Base-by-base conservation (phyloP, 768 basidiomycete genomes). In the Boletus rex-veris region DNA sequence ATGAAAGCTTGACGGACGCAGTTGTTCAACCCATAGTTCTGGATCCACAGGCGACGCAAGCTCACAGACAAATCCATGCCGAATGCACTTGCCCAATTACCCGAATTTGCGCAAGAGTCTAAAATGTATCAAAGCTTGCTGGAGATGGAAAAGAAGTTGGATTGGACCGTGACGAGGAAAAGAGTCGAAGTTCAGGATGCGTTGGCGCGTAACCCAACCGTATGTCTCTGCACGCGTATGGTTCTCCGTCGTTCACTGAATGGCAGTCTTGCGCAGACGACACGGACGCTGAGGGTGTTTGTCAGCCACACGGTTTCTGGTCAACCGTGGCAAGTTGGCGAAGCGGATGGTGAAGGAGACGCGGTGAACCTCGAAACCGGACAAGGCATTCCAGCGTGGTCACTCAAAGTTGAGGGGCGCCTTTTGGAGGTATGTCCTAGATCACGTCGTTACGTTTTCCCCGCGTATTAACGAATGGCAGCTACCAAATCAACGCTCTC, bases 161-260 rank as follows among this genome's bases (percentile, higher is more conserved):
- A 98, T 70, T 97, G 95, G 95, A 95, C 92, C 4, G 88, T 95
- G 78, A 85, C 84, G 66, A 78, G 95, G 67, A 96, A 96, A 72
- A 84, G 80, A 61, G 87, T 87, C 10, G 94, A 98, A 67, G 85
- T 98, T 31, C 90, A 93, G 65, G 94, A 98, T 65, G 84, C 92
- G n/a, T 66, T 95, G 43, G 80, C 80, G 19, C 80, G 86, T 53
- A 84, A 81, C 33, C 83, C 88, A 18, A 82, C 84, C 5, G 93
- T 64, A 53, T 24, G 63, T 62, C 36, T 16, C 7, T 1, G 18
- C 44, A 0, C 16, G 21, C 26, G 35, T 40, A 30, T 16, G 33
- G 42, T 21, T 31, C 16, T 35, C 7, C n/a, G 11, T 44, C 11
- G 33, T 55, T 51, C 61, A 7, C 39, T 54, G 31, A 53, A 37